A percentile compares a stretch with the other conserved stretches of the same genome.
Evolutionary conservation across 1,139 yeast species (phyloP).

Genomic region (Yamadazyma jaroonii): DNA sequence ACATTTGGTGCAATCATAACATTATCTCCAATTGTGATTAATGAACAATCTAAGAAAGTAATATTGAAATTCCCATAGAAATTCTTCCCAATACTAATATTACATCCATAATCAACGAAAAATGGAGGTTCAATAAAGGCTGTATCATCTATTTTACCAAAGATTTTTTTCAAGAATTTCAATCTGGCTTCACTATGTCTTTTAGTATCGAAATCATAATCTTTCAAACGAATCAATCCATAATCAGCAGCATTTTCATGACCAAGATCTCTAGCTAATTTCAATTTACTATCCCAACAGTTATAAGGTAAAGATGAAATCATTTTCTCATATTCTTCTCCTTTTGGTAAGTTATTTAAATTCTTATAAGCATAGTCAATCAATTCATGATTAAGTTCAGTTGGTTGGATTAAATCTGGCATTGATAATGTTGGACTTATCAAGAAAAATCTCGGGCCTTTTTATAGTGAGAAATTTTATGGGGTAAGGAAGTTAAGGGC

Average conservation of each 20-base stretch:
- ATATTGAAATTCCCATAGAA: slow-evolving; percentile 57
- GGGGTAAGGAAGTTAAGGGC: background rate
- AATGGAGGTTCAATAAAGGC: slow-evolving; percentile 52
- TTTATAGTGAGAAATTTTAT: too few species aligned
- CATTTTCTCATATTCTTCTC: slow-evolving; percentile 28
- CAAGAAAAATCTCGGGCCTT: background rate
- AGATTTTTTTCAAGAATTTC: slow-evolving; percentile 33
- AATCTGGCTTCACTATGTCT: slow-evolving; percentile 31
- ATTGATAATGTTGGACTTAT: slow-evolving; percentile 1
- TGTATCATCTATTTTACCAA: slow-evolving; percentile 43
- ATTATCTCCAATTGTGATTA: slow-evolving; percentile 59
- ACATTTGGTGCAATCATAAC: slow-evolving; percentile 67
- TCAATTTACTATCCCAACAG: slow-evolving; percentile 18
- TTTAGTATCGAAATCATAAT: slow-evolving; percentile 22
- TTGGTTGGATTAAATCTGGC: slow-evolving; percentile 12
- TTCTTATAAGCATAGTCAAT: slow-evolving; percentile 41
- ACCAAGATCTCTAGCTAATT: slow-evolving; percentile 18
- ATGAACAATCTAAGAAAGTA: slow-evolving; percentile 57
- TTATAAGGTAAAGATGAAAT: slow-evolving; percentile 24
- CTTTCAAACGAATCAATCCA: slow-evolving; percentile 35
- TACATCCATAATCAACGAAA: slow-evolving; percentile 58
- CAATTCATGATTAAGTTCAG: slow-evolving; percentile 30
- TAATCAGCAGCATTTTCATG: slow-evolving; percentile 34
- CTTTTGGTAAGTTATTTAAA: slow-evolving; percentile 41
- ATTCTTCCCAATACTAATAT: slow-evolving; percentile 45